Evolutionary conservation across 305 asterid genomes (phyloP).

Genomic region (Fraxinus angustifolia): DNA sequence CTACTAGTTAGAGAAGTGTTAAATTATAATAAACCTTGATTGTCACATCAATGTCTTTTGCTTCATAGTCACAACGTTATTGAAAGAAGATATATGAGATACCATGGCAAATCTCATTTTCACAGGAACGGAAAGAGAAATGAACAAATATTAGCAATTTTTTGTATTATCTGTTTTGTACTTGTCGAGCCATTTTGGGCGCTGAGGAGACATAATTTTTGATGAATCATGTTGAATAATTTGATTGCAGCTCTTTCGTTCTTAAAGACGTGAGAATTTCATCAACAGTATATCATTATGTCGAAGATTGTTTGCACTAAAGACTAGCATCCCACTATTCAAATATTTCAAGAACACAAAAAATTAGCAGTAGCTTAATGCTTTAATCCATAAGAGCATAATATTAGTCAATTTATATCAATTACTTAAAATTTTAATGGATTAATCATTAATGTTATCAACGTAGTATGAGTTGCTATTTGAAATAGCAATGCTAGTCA

Average conservation of each 20-base stretch:
- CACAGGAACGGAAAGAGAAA: not conserved
- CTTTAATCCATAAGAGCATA: too few species aligned
- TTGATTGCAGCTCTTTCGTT: not conserved
- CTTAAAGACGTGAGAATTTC: too few species aligned
- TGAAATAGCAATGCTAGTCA: too few species aligned
- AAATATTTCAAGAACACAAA: too few species aligned
- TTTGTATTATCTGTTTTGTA: not conserved
- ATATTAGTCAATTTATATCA: too few species aligned
- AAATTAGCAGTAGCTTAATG: too few species aligned
- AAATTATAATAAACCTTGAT: not conserved
- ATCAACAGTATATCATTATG: too few species aligned
- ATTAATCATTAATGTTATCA: too few species aligned
- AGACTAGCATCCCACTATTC: too few species aligned
- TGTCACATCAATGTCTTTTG: not conserved
- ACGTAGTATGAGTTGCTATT: too few species aligned
- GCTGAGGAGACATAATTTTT: not conserved
- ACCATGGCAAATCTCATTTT: not conserved
- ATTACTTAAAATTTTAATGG: too few species aligned
- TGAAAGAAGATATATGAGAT: not conserved
- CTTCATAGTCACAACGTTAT: not conserved
- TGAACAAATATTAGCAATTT: not conserved
- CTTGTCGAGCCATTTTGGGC: not conserved
- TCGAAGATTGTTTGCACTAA: too few species aligned
- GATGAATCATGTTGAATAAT: not conserved
- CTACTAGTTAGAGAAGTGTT: constrained; percentile 14